Evolutionary conservation across 1,139 yeast genomes (phyloP), one percentile per base, ranked within the genome.

Genomic region (Insectozyma bohioensis): DNA sequence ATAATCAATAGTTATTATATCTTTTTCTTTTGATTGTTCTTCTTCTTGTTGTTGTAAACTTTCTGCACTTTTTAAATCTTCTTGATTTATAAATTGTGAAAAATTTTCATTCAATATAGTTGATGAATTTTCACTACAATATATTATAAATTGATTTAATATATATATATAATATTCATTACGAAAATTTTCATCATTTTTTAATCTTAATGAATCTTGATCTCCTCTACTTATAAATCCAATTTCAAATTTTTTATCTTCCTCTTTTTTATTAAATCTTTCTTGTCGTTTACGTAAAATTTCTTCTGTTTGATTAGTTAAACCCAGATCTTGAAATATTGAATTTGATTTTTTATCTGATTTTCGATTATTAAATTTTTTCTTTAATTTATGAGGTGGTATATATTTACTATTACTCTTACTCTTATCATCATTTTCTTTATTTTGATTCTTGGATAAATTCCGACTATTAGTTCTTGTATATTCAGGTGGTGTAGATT

Each of bases 191-290:
- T 52, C 52, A 43, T 72, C 72, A n/a, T 58, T 45, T 40, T 72
- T 78, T 17, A 79, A 55, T 26, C 74, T 50, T 16, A 11, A 12
- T 12, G 16, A 12, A 31, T 52, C 51, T 40, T 75, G 83, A 35
- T 77, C 83, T 1, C 85, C 85, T 33, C 85, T 57, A 42, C 85
- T 78, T 2, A 75, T 55, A 28, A 69, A 60, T 1, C 85, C 85
- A 44, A 69, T 76, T 5, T 37, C 31, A 11, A 30, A 15, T 18
- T 24, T 34, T 33, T 18, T 34, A 28, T 10, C 31, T 29, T 11
- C 27, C 23, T 21, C 25, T 7, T 42, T 35, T 12, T 40, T 38
- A 5, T 33, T 23, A 34, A 56, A 56, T 30, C 60, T 30, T 5
- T 37, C 36, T 6, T 44, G 43, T 41, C 61, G 36, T 30, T 38